Conservation (phyloP, 176 grass and related monocot species). For the Rhynchospora breviuscula region DNA sequence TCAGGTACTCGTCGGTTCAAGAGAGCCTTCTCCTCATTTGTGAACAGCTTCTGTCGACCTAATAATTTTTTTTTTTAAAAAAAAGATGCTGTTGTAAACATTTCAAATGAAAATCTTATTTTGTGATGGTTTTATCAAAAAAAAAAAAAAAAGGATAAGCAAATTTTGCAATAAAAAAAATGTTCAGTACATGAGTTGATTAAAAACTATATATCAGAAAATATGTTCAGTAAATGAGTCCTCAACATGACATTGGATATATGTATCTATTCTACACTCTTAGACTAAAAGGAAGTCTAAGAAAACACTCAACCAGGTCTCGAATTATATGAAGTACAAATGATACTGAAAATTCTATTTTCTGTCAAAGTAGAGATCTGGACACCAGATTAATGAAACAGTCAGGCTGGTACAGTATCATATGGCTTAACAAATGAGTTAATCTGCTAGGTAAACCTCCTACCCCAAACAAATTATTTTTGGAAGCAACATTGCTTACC, state of each 20-base stretch:
- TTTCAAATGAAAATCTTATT: background rate
- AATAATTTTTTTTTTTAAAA: background rate
- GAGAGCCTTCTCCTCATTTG: slow-evolving; percentile 62
- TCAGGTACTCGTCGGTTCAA: slow-evolving; percentile 79
- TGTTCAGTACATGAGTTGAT: background rate
- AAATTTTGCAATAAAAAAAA: background rate
- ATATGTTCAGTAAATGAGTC: background rate
- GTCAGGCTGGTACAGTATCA: background rate
- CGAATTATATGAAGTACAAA: background rate
- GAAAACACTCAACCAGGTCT: background rate
- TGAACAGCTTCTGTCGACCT: slow-evolving; percentile 66
- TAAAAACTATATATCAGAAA: background rate
- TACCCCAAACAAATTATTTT: background rate
- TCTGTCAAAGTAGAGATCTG: background rate
- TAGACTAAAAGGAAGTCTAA: background rate
- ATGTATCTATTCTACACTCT: background rate
- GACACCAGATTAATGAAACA: background rate
- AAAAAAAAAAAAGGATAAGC: background rate
- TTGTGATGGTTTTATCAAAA: background rate
- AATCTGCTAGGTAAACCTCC: background rate
- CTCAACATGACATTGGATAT: background rate
- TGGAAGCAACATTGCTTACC: background rate
- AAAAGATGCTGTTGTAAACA: background rate
- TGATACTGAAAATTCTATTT: background rate
- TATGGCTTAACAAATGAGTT: background rate